These are phyloP conservation scores for Penicillium janthinellum DNA, from an alignment of 2,329 filamentous ascomycete genomes.

Conservation along the genomic window DNA sequence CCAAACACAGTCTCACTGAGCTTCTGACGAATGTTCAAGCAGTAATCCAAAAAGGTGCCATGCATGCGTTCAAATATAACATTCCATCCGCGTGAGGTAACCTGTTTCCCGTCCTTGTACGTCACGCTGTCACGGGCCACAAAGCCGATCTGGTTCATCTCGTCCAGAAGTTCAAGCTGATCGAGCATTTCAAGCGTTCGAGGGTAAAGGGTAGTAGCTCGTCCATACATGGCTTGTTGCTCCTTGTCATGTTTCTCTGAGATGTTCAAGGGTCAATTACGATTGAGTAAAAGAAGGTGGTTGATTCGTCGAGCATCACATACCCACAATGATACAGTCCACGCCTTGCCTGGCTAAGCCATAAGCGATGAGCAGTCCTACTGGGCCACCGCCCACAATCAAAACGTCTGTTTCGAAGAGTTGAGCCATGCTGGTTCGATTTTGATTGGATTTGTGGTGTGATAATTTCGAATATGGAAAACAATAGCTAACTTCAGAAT, in stretches of 20 bases:
- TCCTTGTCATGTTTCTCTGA: constrained; percentile 47
- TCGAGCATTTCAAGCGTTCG: constrained; percentile 52
- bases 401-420: constrained; percentile 33
- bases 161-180: constrained; percentile 43
- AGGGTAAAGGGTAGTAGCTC: constrained; percentile 47
- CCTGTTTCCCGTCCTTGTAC: constrained; percentile 37
- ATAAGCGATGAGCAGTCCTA: constrained; percentile 46
- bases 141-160: constrained; percentile 63
- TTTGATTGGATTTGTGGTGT: too few species aligned
- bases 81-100: background rate
- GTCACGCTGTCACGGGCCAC: constrained; percentile 32
- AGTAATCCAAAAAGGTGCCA: background rate
- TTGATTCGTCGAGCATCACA: background rate
- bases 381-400: constrained; percentile 50
- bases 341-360: constrained; percentile 52
- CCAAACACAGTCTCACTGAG: background rate
- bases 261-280: constrained; percentile 22
- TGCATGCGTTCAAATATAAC: constrained; percentile 11
- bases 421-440: too few species aligned
- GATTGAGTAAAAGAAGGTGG: background rate
- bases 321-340: constrained; percentile 38
- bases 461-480: too few species aligned
- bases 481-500: too few species aligned
- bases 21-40: background rate
- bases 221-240: constrained; percentile 51